Conservation (phyloP, 805 yeast species). For the Maudiozyma serrabonitensis region DNA sequence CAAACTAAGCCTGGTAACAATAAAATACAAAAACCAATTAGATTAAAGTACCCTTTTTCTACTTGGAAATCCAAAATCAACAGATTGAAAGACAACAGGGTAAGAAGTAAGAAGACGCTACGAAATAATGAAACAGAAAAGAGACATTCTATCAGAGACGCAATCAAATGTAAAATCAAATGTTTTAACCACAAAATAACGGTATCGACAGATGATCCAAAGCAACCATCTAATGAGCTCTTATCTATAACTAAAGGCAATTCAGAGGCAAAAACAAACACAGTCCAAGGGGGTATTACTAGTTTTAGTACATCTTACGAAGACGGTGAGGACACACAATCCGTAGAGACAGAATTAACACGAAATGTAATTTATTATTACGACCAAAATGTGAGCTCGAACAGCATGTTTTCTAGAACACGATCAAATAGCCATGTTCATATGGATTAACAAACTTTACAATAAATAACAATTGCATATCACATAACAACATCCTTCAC, state of each 20-base stretch:
- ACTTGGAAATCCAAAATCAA: slow-evolving; percentile 10
- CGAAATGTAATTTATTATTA: slow-evolving; percentile 24
- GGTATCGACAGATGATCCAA: neutral
- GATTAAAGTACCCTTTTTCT: slow-evolving; percentile 3
- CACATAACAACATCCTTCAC: neutral
- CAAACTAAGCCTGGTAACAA: neutral
- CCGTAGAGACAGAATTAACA: slow-evolving; percentile 24
- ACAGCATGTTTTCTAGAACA: neutral
- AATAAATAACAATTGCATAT: too few relatives aligned
- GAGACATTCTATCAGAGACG: neutral
- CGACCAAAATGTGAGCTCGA: neutral
- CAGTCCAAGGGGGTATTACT: neutral
- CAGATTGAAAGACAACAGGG: slow-evolving; percentile 5
- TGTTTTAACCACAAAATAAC: neutral
- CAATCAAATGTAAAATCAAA: neutral
- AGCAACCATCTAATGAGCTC: neutral
- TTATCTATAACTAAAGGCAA: neutral
- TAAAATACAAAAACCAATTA: neutral
- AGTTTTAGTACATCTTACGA: neutral
- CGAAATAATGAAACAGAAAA: neutral
- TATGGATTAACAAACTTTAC: neutral
- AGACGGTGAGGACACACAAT: slow-evolving; percentile 2
- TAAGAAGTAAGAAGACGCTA: neutral
- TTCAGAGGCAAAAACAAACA: neutral
- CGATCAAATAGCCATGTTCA: neutral